These are phyloP conservation scores for Sphaerulina populicola DNA, from an alignment of 2,329 filamentous ascomycete genomes.

Conservation along the genomic window DNA sequence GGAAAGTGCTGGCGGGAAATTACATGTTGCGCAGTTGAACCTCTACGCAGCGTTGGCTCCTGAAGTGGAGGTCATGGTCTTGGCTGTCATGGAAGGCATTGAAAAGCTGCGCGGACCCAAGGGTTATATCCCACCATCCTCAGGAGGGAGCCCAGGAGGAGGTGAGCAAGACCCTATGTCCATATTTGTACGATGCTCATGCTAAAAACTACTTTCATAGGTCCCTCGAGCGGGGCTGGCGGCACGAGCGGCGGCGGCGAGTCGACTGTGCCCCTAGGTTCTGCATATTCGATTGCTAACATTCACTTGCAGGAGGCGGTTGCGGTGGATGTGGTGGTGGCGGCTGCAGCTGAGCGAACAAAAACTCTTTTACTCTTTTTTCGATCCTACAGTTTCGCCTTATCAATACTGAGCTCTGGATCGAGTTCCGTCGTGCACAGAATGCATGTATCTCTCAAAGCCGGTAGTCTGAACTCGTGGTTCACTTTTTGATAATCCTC, in stretches of 20 bases:
- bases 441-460: constrained; percentile 33
- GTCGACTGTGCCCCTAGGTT: too few relatives aligned
- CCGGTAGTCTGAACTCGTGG: constrained; percentile 43
- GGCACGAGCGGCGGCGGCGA: too few relatives aligned
- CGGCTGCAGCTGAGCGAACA: neutral
- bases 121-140: neutral
- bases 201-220: neutral
- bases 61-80: neutral
- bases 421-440: constrained; percentile 33
- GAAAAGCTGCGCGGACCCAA: neutral
- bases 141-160: neutral
- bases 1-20: neutral
- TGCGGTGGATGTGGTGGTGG: neutral
- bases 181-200: neutral
- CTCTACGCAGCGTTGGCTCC: neutral
- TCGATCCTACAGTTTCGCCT: constrained; percentile 14
- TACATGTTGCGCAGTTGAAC: constrained; percentile 2
- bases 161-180: neutral
- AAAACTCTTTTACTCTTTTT: neutral
- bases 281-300: too few relatives aligned
- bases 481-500: constrained; percentile 54
- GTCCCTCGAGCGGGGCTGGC: too few relatives aligned
- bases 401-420: constrained; percentile 19
- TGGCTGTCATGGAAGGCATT: constrained; percentile 2
- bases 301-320: neutral